phyloP scores from a whole-genome alignment of 306 rosid genomes.

The Begonia fuchsioides region DNA sequence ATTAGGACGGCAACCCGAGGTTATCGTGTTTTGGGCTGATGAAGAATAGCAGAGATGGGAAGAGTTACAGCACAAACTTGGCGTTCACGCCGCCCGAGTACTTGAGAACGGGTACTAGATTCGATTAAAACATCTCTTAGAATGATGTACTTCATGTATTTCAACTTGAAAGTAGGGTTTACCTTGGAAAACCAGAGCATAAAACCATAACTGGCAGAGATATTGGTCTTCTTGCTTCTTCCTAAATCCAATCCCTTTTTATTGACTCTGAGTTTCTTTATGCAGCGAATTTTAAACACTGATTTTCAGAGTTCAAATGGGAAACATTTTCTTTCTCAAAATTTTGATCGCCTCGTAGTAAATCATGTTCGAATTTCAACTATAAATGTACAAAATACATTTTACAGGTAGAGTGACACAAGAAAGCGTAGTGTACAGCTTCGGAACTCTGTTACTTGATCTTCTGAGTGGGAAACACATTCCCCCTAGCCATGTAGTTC shows the following conservation, averaged over 20 bases:
- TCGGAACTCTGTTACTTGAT: background rate
- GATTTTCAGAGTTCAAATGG: too few species aligned
- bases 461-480: background rate
- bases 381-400: background rate
- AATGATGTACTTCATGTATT: too few species aligned
- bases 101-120: background rate
- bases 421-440: background rate
- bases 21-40: background rate
- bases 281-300: too few species aligned
- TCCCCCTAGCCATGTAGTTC: background rate
- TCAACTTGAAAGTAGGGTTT: too few species aligned
- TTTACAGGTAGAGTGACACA: background rate
- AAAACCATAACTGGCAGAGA: too few species aligned
- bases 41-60: conserved; percentile 1
- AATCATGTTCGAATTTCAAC: background rate
- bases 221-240: too few species aligned
- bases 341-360: background rate
- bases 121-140: too few species aligned
- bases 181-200: too few species aligned
- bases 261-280: too few species aligned
- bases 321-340: too few species aligned
- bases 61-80: conserved; percentile 1
- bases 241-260: too few species aligned
- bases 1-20: background rate
- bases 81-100: background rate